These are phyloP conservation scores for Pseudocercospora fijiensis DNA, from an alignment of 2,329 filamentous ascomycete species.

Conservation along the genomic window DNA sequence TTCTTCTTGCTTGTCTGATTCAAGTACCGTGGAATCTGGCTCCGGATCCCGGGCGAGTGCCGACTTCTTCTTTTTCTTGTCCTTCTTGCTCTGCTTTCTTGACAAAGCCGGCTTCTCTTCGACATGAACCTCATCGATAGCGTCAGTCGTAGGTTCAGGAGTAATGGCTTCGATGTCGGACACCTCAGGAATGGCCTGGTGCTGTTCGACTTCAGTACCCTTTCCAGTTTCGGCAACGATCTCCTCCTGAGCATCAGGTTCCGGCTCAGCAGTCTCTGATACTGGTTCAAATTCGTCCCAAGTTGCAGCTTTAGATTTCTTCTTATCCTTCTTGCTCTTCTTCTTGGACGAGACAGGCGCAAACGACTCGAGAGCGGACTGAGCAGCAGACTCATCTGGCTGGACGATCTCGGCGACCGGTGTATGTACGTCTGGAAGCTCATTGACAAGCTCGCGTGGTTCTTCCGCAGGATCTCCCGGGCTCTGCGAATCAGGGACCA, in stretches of 20 bases:
- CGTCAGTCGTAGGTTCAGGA: not conserved
- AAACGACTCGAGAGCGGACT: conserved; percentile 16
- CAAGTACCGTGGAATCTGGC: conserved; percentile 6
- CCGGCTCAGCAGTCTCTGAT: not conserved
- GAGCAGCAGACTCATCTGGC: conserved; percentile 4
- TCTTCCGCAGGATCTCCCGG: not conserved
- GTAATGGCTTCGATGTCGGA: not conserved
- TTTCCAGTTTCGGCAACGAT: not conserved
- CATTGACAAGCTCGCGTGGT: not conserved
- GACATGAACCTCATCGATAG: not conserved
- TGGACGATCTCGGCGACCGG: conserved; percentile 2
- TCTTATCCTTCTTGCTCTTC: conserved; percentile 31
- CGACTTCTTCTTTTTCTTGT: conserved; percentile 42
- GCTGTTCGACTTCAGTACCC: not conserved
- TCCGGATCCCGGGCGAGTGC: conserved; percentile 11
- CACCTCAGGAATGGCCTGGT: not conserved
- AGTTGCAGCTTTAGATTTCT: conserved; percentile 17
- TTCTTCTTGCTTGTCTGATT: not conserved
- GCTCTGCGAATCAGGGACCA: not conserved
- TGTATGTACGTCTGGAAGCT: not conserved
- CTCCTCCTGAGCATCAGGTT: not conserved
- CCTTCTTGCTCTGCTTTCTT: conserved; percentile 41
- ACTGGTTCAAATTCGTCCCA: conserved; percentile 15
- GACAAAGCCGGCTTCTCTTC: conserved; percentile 12
- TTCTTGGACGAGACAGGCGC: conserved; percentile 22